Evolutionary conservation across 106 monocot genomes (phyloP), one percentile per base, ranked within the genome.

Genomic region (Dendrobium officinale): DNA sequence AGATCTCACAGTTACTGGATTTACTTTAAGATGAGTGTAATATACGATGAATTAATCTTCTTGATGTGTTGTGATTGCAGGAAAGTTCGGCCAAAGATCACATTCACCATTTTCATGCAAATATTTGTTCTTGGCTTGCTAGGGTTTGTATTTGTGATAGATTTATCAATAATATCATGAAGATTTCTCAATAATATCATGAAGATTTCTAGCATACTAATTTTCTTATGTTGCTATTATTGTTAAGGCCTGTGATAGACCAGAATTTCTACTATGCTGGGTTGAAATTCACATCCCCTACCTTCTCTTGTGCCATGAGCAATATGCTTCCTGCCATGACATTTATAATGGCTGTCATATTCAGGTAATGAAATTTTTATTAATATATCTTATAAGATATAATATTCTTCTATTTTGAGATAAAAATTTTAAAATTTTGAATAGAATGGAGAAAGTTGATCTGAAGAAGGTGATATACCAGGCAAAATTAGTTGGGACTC

Each of bases 261-360:
- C 93, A 93, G 75, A 93, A 93, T 81, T 93, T 93, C 77, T 93
- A 93, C 93, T 93, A 93, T 72, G 80, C 83, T 6, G 93, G 93
- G 0, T 51, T 93, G 7, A 90, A 93, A 79, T 84, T 80, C 70
- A 93, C 93, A 10, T 90, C 93, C 9, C 90, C 93, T 24, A 88
- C 93, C 75, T 93, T 93, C 83, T 81, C 93, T 3, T 93, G 93
- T 31, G 92, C 92, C 77, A 90, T 92, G 90, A 92, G 90, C 86
- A 92, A 92, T 86, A 90, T 92, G 66, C 82, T 93, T 67, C 93
- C 93, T 0, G 93, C 93, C 79, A 90, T 90, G 93, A 93, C 93
- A 40, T 93, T 93, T 73, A 76, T 88, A 29, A 76, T 93, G 83
- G 93, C 93, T 0, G 86, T 90, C 45, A 9, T 93, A 17, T 93